These are phyloP conservation scores for Exidia glandulosa DNA, from an alignment of 768 basidiomycete genomes.

Conservation along the genomic window DNA sequence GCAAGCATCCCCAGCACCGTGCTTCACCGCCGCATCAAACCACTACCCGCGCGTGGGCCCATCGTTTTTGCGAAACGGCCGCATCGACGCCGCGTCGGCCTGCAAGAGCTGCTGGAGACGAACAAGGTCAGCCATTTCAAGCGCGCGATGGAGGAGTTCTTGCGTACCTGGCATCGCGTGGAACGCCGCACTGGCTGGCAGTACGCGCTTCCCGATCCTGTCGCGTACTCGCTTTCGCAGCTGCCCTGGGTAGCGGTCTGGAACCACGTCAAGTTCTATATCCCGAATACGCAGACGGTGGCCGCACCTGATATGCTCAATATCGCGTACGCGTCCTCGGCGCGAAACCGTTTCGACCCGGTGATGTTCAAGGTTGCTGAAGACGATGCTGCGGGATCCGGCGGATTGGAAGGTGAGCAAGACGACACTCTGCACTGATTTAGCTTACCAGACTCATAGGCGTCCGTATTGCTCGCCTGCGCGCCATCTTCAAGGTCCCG, in stretches of 20 bases:
- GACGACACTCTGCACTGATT: background rate
- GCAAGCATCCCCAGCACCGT: background rate
- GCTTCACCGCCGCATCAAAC: background rate
- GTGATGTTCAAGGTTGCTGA: background rate
- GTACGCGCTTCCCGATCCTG: background rate
- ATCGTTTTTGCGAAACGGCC: background rate
- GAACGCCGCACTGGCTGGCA: background rate
- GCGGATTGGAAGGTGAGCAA: background rate
- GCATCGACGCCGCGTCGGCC: background rate
- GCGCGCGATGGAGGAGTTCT: background rate
- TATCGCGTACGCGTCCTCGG: background rate
- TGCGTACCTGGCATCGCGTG: background rate
- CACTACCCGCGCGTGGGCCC: background rate
- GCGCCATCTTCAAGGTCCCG: constrained; percentile 5
- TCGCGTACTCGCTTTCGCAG: background rate
- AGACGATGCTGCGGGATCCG: background rate
- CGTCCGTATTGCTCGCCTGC: constrained; percentile 6
- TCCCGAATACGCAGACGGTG: background rate
- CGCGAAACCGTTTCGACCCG: constrained; percentile 1
- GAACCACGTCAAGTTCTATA: background rate
- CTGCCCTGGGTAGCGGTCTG: background rate
- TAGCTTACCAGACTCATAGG: background rate
- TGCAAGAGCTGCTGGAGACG: background rate
- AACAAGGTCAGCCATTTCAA: background rate
- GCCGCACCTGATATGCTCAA: background rate